These are phyloP conservation scores for Zasmidium angulare DNA, from an alignment of 2,329 filamentous ascomycete species.

Conservation along the genomic window DNA sequence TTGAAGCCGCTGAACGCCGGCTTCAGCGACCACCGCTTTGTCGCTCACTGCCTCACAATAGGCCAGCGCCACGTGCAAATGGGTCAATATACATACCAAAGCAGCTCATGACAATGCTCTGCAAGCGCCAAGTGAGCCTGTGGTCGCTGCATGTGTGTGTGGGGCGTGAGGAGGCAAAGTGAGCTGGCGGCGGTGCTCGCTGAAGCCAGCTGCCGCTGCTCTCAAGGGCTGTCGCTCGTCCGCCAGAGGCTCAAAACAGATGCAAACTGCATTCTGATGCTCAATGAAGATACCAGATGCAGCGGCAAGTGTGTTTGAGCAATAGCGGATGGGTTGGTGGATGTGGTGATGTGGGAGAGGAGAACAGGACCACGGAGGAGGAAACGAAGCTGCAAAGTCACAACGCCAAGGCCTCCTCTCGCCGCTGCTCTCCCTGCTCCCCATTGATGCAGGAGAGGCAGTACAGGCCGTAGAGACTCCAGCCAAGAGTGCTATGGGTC, in stretches of 20 bases:
- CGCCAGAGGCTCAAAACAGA: neutral
- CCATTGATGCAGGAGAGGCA: neutral
- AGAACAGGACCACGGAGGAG: neutral
- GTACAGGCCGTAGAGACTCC: neutral
- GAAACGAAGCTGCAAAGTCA: neutral
- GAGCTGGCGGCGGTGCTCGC: neutral
- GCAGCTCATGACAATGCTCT: neutral
- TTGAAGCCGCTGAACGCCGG: neutral
- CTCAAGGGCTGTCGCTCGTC: conserved; percentile 2
- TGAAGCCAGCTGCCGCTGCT: neutral
- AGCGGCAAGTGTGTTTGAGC: neutral
- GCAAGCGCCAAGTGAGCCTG: neutral
- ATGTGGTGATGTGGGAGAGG: conserved; percentile 1
- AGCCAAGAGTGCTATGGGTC: neutral
- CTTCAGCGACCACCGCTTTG: neutral
- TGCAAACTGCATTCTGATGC: conserved; percentile 1
- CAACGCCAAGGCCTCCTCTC: conserved; percentile 1
- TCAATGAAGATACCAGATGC: neutral
- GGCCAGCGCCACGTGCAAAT: neutral
- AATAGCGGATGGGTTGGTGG: neutral
- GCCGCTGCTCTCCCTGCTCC: neutral
- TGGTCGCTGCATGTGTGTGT: neutral
- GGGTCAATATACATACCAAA: neutral
- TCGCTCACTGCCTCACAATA: neutral
- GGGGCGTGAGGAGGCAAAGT: neutral